A percentile compares a stretch with the other conserved stretches of the same genome.
These are phyloP conservation scores for Annulohypoxylon bovei DNA, from an alignment of 495 filamentous ascomycete species.

Conservation along the genomic window DNA sequence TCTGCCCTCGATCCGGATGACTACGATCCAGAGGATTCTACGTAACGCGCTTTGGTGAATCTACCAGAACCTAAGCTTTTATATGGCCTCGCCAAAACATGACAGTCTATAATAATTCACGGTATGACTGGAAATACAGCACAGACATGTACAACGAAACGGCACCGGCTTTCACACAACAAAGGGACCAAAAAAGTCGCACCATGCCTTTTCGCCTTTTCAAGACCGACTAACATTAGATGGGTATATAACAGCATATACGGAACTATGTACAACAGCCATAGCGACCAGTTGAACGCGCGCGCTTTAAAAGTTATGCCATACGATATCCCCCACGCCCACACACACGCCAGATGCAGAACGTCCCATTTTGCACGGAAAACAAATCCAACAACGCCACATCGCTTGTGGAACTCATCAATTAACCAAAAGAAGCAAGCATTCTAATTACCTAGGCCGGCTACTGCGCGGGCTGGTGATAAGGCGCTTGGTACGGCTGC, in stretches of 20 bases:
- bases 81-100: not conserved
- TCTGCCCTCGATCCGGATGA: constrained; percentile 20
- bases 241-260: not conserved
- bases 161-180: not conserved
- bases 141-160: not conserved
- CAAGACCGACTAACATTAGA: not conserved
- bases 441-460: not conserved
- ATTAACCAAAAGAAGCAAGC: constrained; percentile 1
- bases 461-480: constrained; percentile 11
- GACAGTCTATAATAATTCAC: not conserved
- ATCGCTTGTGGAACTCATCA: constrained; percentile 1
- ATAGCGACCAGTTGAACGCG: not conserved
- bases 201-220: not conserved
- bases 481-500: constrained; percentile 22
- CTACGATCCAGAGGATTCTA: not conserved
- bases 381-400: constrained; percentile 13
- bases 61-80: not conserved
- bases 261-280: constrained; percentile 6
- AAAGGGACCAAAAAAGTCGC: not conserved
- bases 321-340: not conserved
- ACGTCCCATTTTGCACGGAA: not conserved
- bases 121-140: not conserved
- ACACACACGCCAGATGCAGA: not conserved
- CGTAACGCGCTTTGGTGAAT: not conserved
- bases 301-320: not conserved